Base-by-base conservation (phyloP, 2,329 filamentous ascomycete genomes). In the Chaetomium sp. region DNA sequence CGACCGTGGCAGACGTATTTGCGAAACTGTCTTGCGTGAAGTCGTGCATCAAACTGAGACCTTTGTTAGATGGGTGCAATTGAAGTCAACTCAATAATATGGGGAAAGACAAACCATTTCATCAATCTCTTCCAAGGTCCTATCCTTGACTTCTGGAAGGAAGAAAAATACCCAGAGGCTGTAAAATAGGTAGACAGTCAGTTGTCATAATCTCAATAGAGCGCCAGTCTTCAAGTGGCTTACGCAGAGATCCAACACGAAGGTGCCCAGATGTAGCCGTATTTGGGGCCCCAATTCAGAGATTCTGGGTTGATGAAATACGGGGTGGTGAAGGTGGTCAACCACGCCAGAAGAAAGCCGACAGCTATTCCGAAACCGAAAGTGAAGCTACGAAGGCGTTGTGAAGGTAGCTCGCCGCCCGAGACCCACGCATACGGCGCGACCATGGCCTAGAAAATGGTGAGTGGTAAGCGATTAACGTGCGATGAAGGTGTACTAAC, bases 231-330 rank as follows among this genome's bases (percentile, higher is more conserved):
- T n/a, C 42, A n/a, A 35, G 23, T n/a, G 4, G 67, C 73, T 60
- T 68, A 74, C 33, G 59, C 62, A 7, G 72, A 75, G 42, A 73
- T 68, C 72, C 75, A 77, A 67, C 80, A 85, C n/a, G 77, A 78
- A 56, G 82, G 81, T 65, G 85, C 85, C 61, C 83, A 87, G 60
- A 86, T 84, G 68, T 83, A 86, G 2, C 83, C 80, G 60, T 86
- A 86, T 65, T 81, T 81, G 0, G 84, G 84, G 0, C 84, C 84
- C 84, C 84, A 87, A 68, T 82, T 81, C 47, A 87, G 72, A 0
- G 80, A 73, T 16, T 75, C 72, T 0, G 82, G 81, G 67, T 86
- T 86, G 73, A 87, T 86, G 69, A 87, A 87, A 69, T 86, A 86
- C 0, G 83, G 84, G 2, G 83, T 83, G 0, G 84, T 86, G 68